phyloP scores from a whole-genome alignment of 441 rosid genomes.

The Adansonia madagascariensis region DNA sequence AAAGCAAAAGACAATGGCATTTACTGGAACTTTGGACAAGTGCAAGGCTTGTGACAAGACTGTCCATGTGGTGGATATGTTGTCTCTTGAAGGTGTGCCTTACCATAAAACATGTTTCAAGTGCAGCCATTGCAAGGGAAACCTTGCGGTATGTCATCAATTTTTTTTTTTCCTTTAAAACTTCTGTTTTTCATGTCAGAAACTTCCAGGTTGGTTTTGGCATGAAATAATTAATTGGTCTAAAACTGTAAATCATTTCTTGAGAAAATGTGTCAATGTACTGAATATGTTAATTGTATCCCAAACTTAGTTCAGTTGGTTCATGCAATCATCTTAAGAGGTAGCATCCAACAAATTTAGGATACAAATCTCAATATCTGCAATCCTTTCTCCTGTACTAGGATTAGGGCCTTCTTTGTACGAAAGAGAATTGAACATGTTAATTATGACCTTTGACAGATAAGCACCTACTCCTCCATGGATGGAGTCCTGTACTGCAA shows the following conservation, averaged over 20 bases:
- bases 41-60: slow-evolving; percentile 95
- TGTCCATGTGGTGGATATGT: slow-evolving; percentile 78
- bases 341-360: too few species aligned
- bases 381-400: too few species aligned
- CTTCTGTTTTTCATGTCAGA: not conserved
- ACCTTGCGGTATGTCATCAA: slow-evolving; percentile 65
- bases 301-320: too few species aligned
- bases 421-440: not conserved
- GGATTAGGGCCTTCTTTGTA: too few species aligned
- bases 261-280: not conserved
- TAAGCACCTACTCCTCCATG: slow-evolving; percentile 97
- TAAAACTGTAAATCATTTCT: not conserved
- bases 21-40: slow-evolving; percentile 89
- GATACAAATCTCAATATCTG: too few species aligned
- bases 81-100: slow-evolving; percentile 85
- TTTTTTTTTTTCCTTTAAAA: not conserved
- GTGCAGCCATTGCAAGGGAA: slow-evolving; percentile 95
- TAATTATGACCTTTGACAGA: slow-evolving; percentile 41
- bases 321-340: too few species aligned
- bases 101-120: slow-evolving; percentile 93
- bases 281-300: too few species aligned
- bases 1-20: slow-evolving; percentile 31
- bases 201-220: not conserved
- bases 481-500: slow-evolving; percentile 95
- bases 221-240: not conserved